Evolutionary conservation across 2,329 filamentous ascomycete genomes (phyloP), one percentile per base, ranked within the genome.

Genomic region (Seiridium unicorne): DNA sequence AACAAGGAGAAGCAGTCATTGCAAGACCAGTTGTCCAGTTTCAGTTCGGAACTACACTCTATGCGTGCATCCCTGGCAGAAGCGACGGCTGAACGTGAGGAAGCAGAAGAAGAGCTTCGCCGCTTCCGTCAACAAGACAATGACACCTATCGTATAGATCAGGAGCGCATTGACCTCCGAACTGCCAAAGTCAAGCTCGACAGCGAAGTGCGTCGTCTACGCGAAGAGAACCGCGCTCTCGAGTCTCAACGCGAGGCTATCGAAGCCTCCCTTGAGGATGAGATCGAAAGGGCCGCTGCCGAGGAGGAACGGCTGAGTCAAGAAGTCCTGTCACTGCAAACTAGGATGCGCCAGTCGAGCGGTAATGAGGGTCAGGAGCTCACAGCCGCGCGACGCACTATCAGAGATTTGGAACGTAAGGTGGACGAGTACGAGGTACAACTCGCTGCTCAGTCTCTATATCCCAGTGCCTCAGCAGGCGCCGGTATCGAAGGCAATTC

Each of bases 141-240:
- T 58, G 84, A 88, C 60, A 84, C 81, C 1, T 82, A 85, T 65
- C 83, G 82, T 10, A 72, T 89, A 51, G 89, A 91, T 65, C 84
- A 88, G 62, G 89, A 92, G 68, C 87, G 88, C 64, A 76, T 89
- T 51, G 87, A 91, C 58, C 77, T 92, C 32, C 85, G 88, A 18
- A 86, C 87, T 35, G 76, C 84, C n/a, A 89, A 88, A 69, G 76
- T 87, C 63, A 89, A 87, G 67, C 80, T 91, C 18, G 89, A 92
- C 63, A 82, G 79, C 62, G 89, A 92, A 67, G 77, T 90, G 13
- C 84, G 86, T 47, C 81, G 87, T 10, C 76, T 91, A 13, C 84
- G 80, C 56, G 86, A 89, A 7, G 89, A 92, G 69, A 88, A 87
- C 66, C 80, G 79, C 59, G 71, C 78, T 1, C 74, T 90, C 44